phyloP scores from a whole-genome alignment of 345 rosid genomes.

The Eucalyptus tenuipes region DNA sequence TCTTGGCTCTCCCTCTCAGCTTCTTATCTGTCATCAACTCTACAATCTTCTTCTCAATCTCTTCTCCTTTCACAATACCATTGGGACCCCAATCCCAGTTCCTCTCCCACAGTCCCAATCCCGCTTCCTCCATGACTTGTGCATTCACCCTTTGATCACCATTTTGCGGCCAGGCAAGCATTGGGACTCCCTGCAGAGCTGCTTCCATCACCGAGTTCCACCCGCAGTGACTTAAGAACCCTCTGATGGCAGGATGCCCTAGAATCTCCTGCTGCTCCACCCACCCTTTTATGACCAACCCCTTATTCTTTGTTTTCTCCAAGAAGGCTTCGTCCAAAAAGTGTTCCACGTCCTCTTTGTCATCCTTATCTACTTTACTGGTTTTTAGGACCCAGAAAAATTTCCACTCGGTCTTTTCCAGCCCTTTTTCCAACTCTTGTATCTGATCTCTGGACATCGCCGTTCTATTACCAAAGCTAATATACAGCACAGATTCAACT shows the following conservation, averaged over 20 bases:
- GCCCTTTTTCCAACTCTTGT: conserved; percentile 25
- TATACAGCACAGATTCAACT: conserved; percentile 17
- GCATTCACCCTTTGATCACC: conserved; percentile 35
- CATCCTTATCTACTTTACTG: conserved; percentile 22
- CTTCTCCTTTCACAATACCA: conserved; percentile 12
- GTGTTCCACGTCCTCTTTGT: conserved; percentile 9
- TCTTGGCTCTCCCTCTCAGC: background rate
- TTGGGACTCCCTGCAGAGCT: conserved; percentile 8
- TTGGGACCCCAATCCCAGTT: conserved; percentile 13
- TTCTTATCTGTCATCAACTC: conserved; percentile 12
- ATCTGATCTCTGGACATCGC: conserved; percentile 17
- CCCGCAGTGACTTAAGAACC: conserved; percentile 1
- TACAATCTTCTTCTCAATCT: conserved; percentile 12
- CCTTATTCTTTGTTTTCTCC: background rate
- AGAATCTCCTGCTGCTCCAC: conserved; percentile 18
- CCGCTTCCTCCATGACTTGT: conserved; percentile 6
- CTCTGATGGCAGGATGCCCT: conserved; percentile 16
- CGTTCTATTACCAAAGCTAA: conserved; percentile 30
- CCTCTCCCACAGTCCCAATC: conserved; percentile 11
- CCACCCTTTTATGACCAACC: conserved; percentile 6
- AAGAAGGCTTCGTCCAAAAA: conserved; percentile 11
- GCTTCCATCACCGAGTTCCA: conserved; percentile 30
- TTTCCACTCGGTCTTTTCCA: conserved; percentile 12
- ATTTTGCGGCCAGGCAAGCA: conserved; percentile 23
- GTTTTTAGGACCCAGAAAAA: conserved; percentile 33